Percentiles rank a stretch among this genome's conserved stretches.
These are phyloP conservation scores for Didymella segeticola DNA, from an alignment of 2,329 filamentous ascomycete genomes.

Conservation along the genomic window DNA sequence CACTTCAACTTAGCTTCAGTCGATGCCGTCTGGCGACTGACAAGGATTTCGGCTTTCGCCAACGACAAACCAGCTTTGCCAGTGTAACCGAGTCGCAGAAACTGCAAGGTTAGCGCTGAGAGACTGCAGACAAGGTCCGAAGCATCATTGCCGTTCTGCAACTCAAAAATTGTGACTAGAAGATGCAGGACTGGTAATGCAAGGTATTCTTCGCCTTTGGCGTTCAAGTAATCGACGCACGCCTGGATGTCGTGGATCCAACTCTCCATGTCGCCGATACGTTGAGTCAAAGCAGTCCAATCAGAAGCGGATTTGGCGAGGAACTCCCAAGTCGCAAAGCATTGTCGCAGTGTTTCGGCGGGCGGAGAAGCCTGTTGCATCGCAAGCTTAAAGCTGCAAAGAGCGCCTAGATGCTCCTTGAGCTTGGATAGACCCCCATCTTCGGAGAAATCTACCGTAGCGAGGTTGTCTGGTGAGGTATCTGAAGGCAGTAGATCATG, in stretches of 20 bases:
- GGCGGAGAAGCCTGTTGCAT: constrained; percentile 48
- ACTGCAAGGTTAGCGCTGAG: constrained; percentile 60
- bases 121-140: constrained; percentile 53
- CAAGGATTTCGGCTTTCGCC: constrained; percentile 62
- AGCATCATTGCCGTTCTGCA: constrained; percentile 47
- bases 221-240: constrained; percentile 63
- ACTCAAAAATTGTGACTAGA: constrained; percentile 56
- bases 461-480: neutral
- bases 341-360: constrained; percentile 35
- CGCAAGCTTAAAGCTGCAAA: constrained; percentile 50
- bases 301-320: constrained; percentile 42
- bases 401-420: constrained; percentile 45
- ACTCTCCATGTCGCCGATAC: constrained; percentile 59
- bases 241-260: constrained; percentile 61
- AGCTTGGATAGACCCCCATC: constrained; percentile 47
- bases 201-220: constrained; percentile 61
- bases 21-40: constrained; percentile 50
- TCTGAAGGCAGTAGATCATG: constrained; percentile 13
- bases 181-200: constrained; percentile 59
- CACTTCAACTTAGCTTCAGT: constrained; percentile 61
- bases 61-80: constrained; percentile 66
- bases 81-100: constrained; percentile 66
- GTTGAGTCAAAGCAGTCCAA: constrained; percentile 50
- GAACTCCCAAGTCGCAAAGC: constrained; percentile 48
- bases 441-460: constrained; percentile 16